phyloP scores from a whole-genome alignment of 1,284 basidiomycete genomes.

The Peniophora sp. region DNA sequence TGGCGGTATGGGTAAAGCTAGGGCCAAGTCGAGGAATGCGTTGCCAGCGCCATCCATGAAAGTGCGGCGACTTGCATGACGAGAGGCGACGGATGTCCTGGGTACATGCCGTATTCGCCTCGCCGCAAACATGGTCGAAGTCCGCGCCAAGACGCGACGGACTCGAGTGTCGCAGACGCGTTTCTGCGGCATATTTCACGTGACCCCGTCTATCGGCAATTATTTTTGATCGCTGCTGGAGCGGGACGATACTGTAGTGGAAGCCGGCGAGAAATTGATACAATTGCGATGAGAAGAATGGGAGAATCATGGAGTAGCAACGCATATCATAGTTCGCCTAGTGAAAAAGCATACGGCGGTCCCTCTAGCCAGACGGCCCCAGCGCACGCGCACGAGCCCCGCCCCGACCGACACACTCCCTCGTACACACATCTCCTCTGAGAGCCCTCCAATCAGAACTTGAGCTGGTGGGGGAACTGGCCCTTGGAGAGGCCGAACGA shows the following conservation, averaged over 20 bases:
- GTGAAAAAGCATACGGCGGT: conserved; percentile 6
- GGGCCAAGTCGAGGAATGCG: conserved; percentile 54
- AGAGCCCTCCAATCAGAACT: conserved; percentile 52
- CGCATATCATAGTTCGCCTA: conserved; percentile 15
- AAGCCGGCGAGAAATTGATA: conserved; percentile 5
- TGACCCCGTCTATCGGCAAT: too few relatives aligned
- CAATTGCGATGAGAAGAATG: conserved; percentile 11
- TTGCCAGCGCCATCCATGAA: conserved; percentile 32
- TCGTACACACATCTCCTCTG: conserved; percentile 10
- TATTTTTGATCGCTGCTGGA: too few relatives aligned
- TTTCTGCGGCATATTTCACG: too few relatives aligned
- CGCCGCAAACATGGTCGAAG: not conserved
- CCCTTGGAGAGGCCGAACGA: conserved; percentile 95
- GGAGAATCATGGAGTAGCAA: conserved; percentile 11
- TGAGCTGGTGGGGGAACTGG: conserved; percentile 83
- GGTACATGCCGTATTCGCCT: conserved; percentile 8
- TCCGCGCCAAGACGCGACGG: not conserved
- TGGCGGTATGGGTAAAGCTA: conserved; percentile 61
- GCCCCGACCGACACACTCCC: conserved; percentile 7
- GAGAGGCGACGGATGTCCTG: not conserved
- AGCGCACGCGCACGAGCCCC: conserved; percentile 4
- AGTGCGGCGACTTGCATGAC: conserved; percentile 20
- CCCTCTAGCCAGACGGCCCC: conserved; percentile 1
- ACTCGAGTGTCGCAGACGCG: not conserved
- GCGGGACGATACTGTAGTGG: too few relatives aligned